Evolutionary conservation across 2,329 filamentous ascomycete species (phyloP).

Genomic region (Didymella pomorum): DNA sequence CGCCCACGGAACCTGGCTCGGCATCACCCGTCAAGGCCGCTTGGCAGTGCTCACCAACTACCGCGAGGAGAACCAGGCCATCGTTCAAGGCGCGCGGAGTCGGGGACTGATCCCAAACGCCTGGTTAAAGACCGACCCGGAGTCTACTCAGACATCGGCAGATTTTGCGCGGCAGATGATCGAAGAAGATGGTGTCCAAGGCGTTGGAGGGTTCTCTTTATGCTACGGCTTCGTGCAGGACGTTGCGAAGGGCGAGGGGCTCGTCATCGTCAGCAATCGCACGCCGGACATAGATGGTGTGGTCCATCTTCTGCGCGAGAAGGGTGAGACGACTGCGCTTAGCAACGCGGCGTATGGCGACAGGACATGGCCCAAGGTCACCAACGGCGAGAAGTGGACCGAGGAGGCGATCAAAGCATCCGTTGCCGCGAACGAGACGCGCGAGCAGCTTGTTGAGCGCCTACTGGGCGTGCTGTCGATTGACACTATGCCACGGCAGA

Average conservation of each 20-base stretch:
- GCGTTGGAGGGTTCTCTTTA: conserved; percentile 70
- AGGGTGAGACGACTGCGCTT: conserved; percentile 64
- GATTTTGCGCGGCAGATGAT: conserved; percentile 64
- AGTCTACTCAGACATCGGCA: conserved; percentile 52
- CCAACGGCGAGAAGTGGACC: conserved; percentile 64
- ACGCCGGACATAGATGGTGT: conserved; percentile 61
- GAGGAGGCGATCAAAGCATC: conserved; percentile 59
- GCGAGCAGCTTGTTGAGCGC: conserved; percentile 60
- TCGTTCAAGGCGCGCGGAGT: conserved; percentile 58
- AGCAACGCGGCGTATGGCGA: conserved; percentile 69
- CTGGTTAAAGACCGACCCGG: conserved; percentile 59
- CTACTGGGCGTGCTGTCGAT: conserved; percentile 62
- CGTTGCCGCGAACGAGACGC: conserved; percentile 52
- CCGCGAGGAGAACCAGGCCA: conserved; percentile 59
- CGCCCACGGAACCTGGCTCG: conserved; percentile 70
- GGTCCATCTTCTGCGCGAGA: conserved; percentile 58
- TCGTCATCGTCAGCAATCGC: conserved; percentile 70
- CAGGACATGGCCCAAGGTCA: conserved; percentile 68
- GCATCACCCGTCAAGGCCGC: conserved; percentile 67
- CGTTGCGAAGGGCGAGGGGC: conserved; percentile 45
- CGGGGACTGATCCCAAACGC: conserved; percentile 67
- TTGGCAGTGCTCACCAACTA: conserved; percentile 71
- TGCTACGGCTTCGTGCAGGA: conserved; percentile 65
- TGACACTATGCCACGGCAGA: conserved; percentile 63
- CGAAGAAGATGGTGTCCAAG: conserved; percentile 61